Conservation (phyloP, 2,329 filamentous ascomycete genomes). For the Bipolaris victoriae region DNA sequence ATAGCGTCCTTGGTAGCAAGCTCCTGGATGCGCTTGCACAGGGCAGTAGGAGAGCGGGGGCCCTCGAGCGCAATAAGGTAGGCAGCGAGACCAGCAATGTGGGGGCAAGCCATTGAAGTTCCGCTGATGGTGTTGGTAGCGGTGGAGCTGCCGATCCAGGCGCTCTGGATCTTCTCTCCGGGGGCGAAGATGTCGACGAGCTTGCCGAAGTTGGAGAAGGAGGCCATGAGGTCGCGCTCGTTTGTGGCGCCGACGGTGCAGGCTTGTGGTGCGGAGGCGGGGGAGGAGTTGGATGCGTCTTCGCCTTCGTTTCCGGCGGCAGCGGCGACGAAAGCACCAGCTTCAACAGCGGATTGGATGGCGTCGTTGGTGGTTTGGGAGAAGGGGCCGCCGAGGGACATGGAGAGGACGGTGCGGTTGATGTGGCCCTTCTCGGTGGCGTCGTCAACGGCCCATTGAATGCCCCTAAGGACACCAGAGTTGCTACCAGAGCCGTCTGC, state of each 20-base stretch:
- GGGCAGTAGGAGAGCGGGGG: slow-evolving; percentile 14
- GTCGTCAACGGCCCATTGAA: slow-evolving; percentile 30
- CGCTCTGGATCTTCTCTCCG: slow-evolving; percentile 47
- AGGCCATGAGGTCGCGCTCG: slow-evolving; percentile 11
- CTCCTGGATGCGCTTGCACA: slow-evolving; percentile 18
- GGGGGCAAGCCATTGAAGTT: slow-evolving; percentile 6
- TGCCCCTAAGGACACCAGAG: slow-evolving; percentile 35
- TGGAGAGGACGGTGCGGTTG: slow-evolving; percentile 13
- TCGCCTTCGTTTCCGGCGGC: slow-evolving; percentile 35
- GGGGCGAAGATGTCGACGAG: slow-evolving; percentile 45
- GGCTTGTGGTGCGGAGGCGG: slow-evolving; percentile 38
- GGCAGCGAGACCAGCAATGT: background rate
- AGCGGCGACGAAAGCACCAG: slow-evolving; percentile 38
- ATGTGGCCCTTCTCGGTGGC: slow-evolving; percentile 13
- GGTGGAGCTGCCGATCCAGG: slow-evolving; percentile 45
- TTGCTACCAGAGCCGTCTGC: slow-evolving; percentile 31
- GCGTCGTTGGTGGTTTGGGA: slow-evolving; percentile 34
- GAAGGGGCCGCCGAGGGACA: slow-evolving; percentile 29
- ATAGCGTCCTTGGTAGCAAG: slow-evolving; percentile 20
- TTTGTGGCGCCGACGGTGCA: slow-evolving; percentile 38
- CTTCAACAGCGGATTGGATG: slow-evolving; percentile 27
- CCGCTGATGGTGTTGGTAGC: slow-evolving; percentile 16
- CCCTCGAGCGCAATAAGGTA: slow-evolving; percentile 31
- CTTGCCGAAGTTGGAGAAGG: slow-evolving; percentile 24
- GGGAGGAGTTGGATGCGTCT: slow-evolving; percentile 31